Evolutionary conservation across 176 grass and related monocot species (phyloP).

Genomic region (Hordeum vulgare): DNA sequence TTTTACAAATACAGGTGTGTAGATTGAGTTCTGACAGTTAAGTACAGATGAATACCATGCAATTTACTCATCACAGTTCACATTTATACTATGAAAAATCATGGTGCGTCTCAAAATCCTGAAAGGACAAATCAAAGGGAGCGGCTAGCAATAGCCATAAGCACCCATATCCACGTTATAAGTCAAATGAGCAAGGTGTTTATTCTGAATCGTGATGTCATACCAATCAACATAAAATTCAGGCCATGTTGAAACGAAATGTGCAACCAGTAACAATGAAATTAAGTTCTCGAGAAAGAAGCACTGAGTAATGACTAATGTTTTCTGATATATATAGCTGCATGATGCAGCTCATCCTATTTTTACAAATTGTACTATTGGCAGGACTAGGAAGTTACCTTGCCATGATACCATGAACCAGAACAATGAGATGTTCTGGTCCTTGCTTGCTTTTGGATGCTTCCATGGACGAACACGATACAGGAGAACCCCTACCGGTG

Average conservation of each 20-base stretch:
- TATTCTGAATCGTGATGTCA: not conserved
- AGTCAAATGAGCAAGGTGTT: not conserved
- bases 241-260: not conserved
- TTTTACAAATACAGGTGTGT: not conserved
- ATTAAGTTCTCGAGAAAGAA: not conserved
- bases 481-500: not conserved
- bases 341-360: not conserved
- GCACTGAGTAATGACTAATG: not conserved
- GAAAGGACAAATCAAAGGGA: not conserved
- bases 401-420: conserved; percentile 87
- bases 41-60: not conserved
- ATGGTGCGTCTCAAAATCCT: not conserved
- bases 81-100: not conserved
- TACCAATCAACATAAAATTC: not conserved
- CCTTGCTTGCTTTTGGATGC: conserved; percentile 29
- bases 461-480: conserved; percentile 10
- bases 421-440: conserved; percentile 81
- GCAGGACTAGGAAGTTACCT: conserved; percentile 29
- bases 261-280: not conserved
- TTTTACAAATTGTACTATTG: not conserved
- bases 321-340: not conserved
- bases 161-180: too few relatives aligned
- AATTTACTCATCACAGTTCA: not conserved
- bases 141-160: not conserved
- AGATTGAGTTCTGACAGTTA: not conserved